A percentile compares a stretch with the other conserved stretches of the same genome.
These are phyloP conservation scores for Fusarium duplospermum DNA, from an alignment of 2,329 filamentous ascomycete genomes.

Conservation along the genomic window DNA sequence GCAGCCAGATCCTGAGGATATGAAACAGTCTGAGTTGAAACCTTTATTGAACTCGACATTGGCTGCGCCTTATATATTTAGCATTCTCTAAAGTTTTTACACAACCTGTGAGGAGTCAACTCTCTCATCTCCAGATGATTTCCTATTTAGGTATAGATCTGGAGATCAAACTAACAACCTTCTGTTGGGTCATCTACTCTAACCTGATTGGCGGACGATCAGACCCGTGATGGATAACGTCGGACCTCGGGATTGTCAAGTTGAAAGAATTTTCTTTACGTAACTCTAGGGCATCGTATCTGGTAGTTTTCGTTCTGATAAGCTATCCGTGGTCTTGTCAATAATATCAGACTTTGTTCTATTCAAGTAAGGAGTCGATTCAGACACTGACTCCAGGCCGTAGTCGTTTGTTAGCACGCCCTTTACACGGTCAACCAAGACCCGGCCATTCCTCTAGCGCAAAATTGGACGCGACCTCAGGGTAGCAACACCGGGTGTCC, in stretches of 20 bases:
- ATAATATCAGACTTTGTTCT: neutral
- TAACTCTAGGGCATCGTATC: neutral
- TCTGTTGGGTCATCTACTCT: neutral
- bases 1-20: neutral
- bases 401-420: neutral
- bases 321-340: neutral
- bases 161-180: neutral
- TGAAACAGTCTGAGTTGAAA: neutral
- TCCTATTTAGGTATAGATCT: conserved; percentile 1
- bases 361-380: neutral
- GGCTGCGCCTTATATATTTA: neutral
- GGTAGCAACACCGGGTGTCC: conserved; percentile 8
- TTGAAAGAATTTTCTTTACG: neutral
- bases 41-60: neutral
- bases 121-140: neutral
- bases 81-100: neutral
- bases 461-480: neutral
- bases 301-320: neutral
- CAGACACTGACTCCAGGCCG: neutral
- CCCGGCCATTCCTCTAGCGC: neutral
- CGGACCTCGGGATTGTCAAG: neutral
- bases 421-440: neutral
- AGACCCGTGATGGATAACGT: neutral
- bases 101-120: neutral
- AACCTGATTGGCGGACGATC: neutral